These are phyloP conservation scores for Rusavskia elegans DNA, from an alignment of 495 filamentous ascomycete species.

Conservation along the genomic window DNA sequence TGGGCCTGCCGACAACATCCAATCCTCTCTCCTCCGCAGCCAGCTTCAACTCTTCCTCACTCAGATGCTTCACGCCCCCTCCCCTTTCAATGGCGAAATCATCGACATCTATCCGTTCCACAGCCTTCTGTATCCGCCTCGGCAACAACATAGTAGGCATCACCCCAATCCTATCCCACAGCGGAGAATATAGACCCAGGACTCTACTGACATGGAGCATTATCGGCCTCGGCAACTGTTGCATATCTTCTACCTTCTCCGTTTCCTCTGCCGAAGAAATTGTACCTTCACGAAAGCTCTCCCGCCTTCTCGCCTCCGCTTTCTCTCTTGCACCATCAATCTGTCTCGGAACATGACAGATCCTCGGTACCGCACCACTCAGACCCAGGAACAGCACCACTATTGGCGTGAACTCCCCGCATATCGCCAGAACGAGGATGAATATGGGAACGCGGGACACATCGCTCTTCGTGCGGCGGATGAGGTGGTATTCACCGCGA, in stretches of 20 bases:
- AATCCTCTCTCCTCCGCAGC: slow-evolving; percentile 12
- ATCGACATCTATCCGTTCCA: slow-evolving; percentile 35
- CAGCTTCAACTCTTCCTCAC: slow-evolving; percentile 30
- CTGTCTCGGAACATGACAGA: slow-evolving; percentile 69
- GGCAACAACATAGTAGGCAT: slow-evolving; percentile 11
- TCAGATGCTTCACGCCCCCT: slow-evolving; percentile 35
- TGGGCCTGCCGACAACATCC: slow-evolving; percentile 7
- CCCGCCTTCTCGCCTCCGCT: slow-evolving; percentile 27
- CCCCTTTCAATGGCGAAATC: slow-evolving; percentile 37
- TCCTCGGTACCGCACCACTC: slow-evolving; percentile 53
- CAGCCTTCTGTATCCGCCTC: slow-evolving; percentile 20
- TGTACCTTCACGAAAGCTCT: background rate
- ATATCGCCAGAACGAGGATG: slow-evolving; percentile 50
- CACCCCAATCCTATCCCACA: slow-evolving; percentile 28
- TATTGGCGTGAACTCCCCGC: slow-evolving; percentile 74
- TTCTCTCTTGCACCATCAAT: slow-evolving; percentile 35
- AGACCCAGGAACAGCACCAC: slow-evolving; percentile 40
- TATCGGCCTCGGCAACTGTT: background rate
- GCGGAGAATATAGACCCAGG: slow-evolving; percentile 27
- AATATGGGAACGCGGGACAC: slow-evolving; percentile 61
- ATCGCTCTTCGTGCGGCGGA: slow-evolving; percentile 51
- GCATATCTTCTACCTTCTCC: background rate
- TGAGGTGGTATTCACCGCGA: slow-evolving; percentile 47
- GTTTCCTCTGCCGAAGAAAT: background rate
- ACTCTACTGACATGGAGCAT: slow-evolving; percentile 17